Conservation (phyloP, 176 grass and related monocot species). For the Triticum aestivum region DNA sequence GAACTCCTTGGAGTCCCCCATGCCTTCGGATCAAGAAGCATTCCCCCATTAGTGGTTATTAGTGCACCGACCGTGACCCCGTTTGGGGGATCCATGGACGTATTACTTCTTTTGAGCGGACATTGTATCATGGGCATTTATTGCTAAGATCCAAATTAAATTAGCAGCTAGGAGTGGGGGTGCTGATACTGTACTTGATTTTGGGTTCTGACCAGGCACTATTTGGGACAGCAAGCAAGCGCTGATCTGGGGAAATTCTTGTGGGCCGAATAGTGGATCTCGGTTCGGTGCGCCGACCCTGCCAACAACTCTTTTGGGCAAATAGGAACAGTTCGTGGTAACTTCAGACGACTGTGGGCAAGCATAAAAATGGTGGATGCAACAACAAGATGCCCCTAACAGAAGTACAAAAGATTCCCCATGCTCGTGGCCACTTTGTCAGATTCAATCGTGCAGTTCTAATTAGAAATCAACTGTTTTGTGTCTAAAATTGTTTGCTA, state of each 20-base stretch:
- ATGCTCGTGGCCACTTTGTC: neutral
- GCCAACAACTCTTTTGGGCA: slow-evolving; percentile 19
- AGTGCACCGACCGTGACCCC: neutral
- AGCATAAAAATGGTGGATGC: neutral
- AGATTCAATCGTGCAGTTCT: neutral
- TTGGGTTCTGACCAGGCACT: neutral
- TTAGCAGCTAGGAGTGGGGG: neutral
- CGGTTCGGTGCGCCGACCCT: neutral
- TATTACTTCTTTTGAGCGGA: neutral
- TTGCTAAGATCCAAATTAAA: neutral
- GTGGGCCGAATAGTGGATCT: slow-evolving; percentile 20
- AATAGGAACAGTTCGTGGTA: neutral
- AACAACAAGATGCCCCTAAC: neutral
- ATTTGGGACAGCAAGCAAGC: neutral
- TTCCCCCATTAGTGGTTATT: neutral
- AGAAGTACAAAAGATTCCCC: slow-evolving; percentile 11
- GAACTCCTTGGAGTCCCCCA: slow-evolving; percentile 98
- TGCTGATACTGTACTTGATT: neutral
- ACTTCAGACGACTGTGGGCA: neutral
- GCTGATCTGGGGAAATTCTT: neutral
- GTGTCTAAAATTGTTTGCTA: no score
- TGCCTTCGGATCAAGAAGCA: slow-evolving; percentile 46
- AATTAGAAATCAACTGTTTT: neutral
- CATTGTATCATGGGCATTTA: neutral
- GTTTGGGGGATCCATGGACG: no score